Evolutionary conservation across 495 filamentous ascomycete species (phyloP).

Genomic region (Coniosporium apollinis): DNA sequence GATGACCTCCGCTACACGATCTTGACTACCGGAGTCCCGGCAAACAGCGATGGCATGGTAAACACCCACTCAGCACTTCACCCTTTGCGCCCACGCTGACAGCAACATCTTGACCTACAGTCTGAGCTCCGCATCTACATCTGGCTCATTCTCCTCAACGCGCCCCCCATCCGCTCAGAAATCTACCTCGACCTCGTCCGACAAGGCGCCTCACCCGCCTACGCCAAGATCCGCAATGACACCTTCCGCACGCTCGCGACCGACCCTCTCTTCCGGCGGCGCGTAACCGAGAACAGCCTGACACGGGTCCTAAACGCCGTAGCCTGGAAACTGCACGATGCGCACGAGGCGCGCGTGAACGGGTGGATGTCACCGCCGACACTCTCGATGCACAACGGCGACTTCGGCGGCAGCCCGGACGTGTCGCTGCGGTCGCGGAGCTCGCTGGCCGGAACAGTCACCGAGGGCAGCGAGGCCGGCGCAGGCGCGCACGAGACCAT

Average conservation of each 20-base stretch:
- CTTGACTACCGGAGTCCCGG: conserved; percentile 60
- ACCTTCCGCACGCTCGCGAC: conserved; percentile 92
- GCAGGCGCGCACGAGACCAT: conserved; percentile 31
- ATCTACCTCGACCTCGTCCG: conserved; percentile 80
- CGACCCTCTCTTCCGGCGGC: conserved; percentile 85
- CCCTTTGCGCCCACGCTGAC: conserved; percentile 5
- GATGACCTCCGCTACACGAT: conserved; percentile 62
- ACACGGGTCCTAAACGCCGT: conserved; percentile 94
- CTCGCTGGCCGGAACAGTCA: conserved; percentile 21
- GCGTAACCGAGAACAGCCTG: conserved; percentile 86
- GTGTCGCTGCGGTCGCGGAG: conserved; percentile 16
- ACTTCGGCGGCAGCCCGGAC: conserved; percentile 16
- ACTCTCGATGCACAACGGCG: conserved; percentile 17
- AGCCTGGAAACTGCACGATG: conserved; percentile 83
- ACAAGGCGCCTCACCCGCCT: conserved; percentile 81
- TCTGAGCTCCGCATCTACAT: conserved; percentile 89
- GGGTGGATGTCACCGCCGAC: conserved; percentile 26
- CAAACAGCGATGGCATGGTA: conserved; percentile 85
- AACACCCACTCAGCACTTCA: background rate
- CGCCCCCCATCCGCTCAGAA: conserved; percentile 67
- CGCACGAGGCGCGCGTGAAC: conserved; percentile 32
- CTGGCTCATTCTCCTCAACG: conserved; percentile 82
- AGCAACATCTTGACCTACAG: conserved; percentile 27
- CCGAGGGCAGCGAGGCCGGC: conserved; percentile 37
- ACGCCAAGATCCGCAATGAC: conserved; percentile 95